Conservation (phyloP, 2,329 filamentous ascomycete species). For the Aspergillus fumigatiaffinis region DNA sequence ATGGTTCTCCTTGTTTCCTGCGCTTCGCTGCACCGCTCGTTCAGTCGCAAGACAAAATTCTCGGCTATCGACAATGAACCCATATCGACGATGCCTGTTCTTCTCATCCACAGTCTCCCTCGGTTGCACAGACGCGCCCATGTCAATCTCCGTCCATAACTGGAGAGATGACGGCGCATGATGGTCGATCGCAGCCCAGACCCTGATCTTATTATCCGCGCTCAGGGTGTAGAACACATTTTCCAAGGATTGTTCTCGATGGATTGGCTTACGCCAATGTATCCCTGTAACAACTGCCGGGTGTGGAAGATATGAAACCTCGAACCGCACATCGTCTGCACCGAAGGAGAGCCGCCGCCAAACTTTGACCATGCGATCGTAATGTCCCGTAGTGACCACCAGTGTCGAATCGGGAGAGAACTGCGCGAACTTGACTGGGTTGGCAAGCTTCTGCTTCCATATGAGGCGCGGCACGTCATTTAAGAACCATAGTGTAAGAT, state of each 20-base stretch:
- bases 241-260: constrained; percentile 72
- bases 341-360: constrained; percentile 88
- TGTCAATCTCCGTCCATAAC: constrained; percentile 76
- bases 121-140: constrained; percentile 65
- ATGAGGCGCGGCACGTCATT: constrained; percentile 47
- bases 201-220: constrained; percentile 70
- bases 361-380: constrained; percentile 83
- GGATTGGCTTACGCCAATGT: constrained; percentile 77
- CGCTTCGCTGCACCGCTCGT: constrained; percentile 63
- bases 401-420: constrained; percentile 85
- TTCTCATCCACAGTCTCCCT: constrained; percentile 40
- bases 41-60: constrained; percentile 77
- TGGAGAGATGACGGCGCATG: constrained; percentile 68
- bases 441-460: constrained; percentile 74
- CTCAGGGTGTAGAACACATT: constrained; percentile 91
- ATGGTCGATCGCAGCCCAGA: constrained; percentile 77
- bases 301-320: constrained; percentile 86
- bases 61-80: constrained; percentile 76
- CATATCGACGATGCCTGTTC: constrained; percentile 55
- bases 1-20: constrained; percentile 60
- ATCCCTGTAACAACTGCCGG: constrained; percentile 73
- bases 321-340: constrained; percentile 77
- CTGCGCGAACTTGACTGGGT: constrained; percentile 65
- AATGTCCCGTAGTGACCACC: constrained; percentile 73
- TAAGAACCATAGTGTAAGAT: constrained; percentile 65